These are phyloP conservation scores for Coccomyxa sp. DNA, from an alignment of 139 green algal species.

Conservation along the genomic window DNA sequence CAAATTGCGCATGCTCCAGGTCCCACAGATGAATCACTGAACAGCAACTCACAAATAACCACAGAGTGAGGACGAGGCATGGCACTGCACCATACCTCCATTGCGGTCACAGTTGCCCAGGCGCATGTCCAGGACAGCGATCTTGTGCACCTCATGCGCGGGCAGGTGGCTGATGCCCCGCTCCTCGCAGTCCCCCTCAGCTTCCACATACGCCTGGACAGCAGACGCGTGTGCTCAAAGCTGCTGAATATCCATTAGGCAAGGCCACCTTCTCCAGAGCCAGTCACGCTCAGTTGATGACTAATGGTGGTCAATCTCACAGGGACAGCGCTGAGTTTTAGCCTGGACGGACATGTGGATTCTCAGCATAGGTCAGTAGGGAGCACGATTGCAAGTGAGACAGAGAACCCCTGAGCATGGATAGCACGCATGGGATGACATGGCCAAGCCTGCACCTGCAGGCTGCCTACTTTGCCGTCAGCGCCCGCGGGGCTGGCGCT, in stretches of 20 bases:
- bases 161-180: constrained; percentile 39
- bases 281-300: too few relatives aligned
- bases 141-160: constrained; percentile 52
- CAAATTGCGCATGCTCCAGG: too few relatives aligned
- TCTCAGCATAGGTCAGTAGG: too few relatives aligned
- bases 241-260: neutral
- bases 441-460: constrained; percentile 4
- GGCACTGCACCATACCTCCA: constrained; percentile 6
- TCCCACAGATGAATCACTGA: too few relatives aligned
- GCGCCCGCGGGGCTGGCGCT: neutral
- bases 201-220: constrained; percentile 47
- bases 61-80: too few relatives aligned
- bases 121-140: constrained; percentile 58
- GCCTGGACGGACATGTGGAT: too few relatives aligned
- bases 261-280: too few relatives aligned
- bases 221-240: neutral
- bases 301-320: too few relatives aligned
- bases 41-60: too few relatives aligned
- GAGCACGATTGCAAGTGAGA: too few relatives aligned
- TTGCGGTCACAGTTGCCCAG: constrained; percentile 69
- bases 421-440: neutral
- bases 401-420: neutral
- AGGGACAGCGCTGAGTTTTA: too few relatives aligned
- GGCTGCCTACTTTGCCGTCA: constrained; percentile 1
- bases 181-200: constrained; percentile 62